Evolutionary conservation across 1,284 basidiomycete species (phyloP).

Genomic region (Cryptococcus wingfieldii): DNA sequence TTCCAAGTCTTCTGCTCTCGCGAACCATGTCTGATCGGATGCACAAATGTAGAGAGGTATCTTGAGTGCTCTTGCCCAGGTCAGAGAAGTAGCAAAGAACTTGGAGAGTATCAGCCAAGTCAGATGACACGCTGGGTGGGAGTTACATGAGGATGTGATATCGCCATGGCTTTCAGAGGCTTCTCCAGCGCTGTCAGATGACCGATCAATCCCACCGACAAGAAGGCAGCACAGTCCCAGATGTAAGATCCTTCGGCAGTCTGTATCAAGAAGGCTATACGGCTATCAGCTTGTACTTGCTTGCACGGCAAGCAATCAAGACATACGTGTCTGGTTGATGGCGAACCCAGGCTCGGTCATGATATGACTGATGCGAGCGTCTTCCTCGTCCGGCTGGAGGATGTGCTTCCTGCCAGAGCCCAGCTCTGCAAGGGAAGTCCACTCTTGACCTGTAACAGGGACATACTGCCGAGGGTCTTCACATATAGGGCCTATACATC

Average conservation of each 20-base stretch:
- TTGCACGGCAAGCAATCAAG: neutral
- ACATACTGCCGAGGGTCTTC: slow-evolving; percentile 42
- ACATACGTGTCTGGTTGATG: slow-evolving; percentile 46
- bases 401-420: slow-evolving; percentile 17
- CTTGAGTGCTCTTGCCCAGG: slow-evolving; percentile 41
- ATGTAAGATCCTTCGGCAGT: slow-evolving; percentile 38
- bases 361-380: slow-evolving; percentile 36
- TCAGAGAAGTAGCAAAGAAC: slow-evolving; percentile 47
- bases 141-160: slow-evolving; percentile 47
- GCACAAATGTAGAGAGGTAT: slow-evolving; percentile 42
- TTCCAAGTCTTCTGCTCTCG: slow-evolving; percentile 27
- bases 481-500: slow-evolving; percentile 31
- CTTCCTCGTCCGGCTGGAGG: slow-evolving; percentile 36
- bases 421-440: slow-evolving; percentile 37
- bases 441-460: slow-evolving; percentile 36
- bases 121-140: neutral
- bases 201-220: slow-evolving; percentile 31
- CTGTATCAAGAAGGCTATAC: slow-evolving; percentile 41
- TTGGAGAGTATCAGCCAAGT: slow-evolving; percentile 9
- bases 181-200: slow-evolving; percentile 24
- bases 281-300: neutral
- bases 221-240: slow-evolving; percentile 45
- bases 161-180: slow-evolving; percentile 43
- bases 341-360: slow-evolving; percentile 35
- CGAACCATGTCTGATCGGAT: slow-evolving; percentile 41